phyloP scores from a whole-genome alignment of 2,329 filamentous ascomycete species.

The Camillea tinctor region DNA sequence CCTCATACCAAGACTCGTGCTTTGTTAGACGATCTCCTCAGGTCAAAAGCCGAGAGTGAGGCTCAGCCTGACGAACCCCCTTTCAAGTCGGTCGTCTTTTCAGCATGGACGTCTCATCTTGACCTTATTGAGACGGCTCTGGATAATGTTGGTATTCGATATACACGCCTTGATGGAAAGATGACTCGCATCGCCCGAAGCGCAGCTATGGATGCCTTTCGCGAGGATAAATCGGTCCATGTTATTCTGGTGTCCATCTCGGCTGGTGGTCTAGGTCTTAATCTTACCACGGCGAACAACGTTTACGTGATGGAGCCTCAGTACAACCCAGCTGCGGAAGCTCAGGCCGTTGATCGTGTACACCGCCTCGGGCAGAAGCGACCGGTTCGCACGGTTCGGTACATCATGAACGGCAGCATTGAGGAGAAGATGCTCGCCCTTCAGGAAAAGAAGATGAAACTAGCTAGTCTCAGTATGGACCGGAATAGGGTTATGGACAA shows the following conservation, averaged over 20 bases:
- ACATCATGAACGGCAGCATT: constrained; percentile 86
- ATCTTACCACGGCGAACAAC: constrained; percentile 79
- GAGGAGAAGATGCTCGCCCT: constrained; percentile 91
- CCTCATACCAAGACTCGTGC: constrained; percentile 91
- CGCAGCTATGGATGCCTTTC: constrained; percentile 74
- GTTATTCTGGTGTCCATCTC: constrained; percentile 91
- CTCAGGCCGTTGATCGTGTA: constrained; percentile 91
- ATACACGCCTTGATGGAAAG: constrained; percentile 82
- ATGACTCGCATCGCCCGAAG: constrained; percentile 77
- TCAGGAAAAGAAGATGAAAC: constrained; percentile 87
- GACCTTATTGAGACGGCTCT: constrained; percentile 88
- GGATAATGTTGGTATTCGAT: constrained; percentile 62
- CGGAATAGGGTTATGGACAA: constrained; percentile 46
- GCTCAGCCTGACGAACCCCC: constrained; percentile 65
- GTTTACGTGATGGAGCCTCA: constrained; percentile 99
- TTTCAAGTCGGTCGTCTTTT: constrained; percentile 92
- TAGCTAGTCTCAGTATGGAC: constrained; percentile 86
- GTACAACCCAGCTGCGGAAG: constrained; percentile 93
- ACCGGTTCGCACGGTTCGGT: constrained; percentile 82
- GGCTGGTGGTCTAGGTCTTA: constrained; percentile 87
- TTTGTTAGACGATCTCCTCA: constrained; percentile 71
- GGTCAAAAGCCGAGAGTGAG: constrained; percentile 61
- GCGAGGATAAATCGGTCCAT: constrained; percentile 66
- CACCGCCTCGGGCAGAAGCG: constrained; percentile 87
- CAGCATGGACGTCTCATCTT: constrained; percentile 91